These are phyloP conservation scores for Nicotiana paniculata DNA, from an alignment of 257 asterid species.

Conservation along the genomic window DNA sequence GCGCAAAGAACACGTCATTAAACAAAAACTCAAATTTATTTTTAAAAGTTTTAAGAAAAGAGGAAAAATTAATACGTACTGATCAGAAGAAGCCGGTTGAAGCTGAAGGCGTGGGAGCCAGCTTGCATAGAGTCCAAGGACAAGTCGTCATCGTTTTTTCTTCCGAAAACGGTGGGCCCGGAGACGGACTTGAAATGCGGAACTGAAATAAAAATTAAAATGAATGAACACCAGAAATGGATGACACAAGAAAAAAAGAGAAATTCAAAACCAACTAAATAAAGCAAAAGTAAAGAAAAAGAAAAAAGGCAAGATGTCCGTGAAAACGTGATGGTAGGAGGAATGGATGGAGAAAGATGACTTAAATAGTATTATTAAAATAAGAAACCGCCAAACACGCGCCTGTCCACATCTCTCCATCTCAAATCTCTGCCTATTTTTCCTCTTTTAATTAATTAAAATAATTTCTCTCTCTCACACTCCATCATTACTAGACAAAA, in stretches of 20 bases:
- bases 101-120: neutral
- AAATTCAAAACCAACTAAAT: slow-evolving; percentile 12
- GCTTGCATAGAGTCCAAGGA: neutral
- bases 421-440: neutral
- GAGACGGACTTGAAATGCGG: slow-evolving; percentile 28
- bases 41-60: too few relatives aligned
- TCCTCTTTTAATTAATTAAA: neutral
- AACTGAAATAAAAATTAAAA: slow-evolving; percentile 20
- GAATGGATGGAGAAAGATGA: neutral
- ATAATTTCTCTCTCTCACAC: neutral
- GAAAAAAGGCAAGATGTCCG: slow-evolving; percentile 26
- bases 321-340: slow-evolving; percentile 29
- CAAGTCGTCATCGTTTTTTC: neutral
- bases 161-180: slow-evolving; percentile 19
- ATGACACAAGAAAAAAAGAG: slow-evolving; percentile 17
- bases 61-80: too few relatives aligned
- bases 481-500: neutral
- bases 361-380: neutral
- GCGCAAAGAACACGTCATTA: neutral
- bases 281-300: neutral
- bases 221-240: slow-evolving; percentile 8
- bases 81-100: too few relatives aligned
- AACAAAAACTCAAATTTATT: neutral
- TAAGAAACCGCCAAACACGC: slow-evolving; percentile 26
- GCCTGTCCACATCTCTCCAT: slow-evolving; percentile 21